Evolutionary conservation across 495 filamentous ascomycete genomes (phyloP).

Genomic region (Aeminium ludgeri): DNA sequence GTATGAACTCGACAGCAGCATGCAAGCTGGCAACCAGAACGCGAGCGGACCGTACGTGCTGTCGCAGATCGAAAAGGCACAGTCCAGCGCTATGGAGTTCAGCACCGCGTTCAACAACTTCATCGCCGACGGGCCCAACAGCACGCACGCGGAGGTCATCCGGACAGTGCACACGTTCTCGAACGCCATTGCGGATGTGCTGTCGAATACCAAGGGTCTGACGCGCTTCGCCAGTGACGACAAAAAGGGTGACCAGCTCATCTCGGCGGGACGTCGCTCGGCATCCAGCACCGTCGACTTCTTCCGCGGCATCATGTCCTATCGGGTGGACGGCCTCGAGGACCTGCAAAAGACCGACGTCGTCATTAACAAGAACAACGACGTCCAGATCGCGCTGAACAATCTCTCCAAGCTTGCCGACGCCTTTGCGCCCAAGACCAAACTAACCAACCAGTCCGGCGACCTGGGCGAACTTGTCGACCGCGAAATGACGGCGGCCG

Average conservation of each 20-base stretch:
- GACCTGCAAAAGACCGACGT: slow-evolving; percentile 80
- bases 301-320: slow-evolving; percentile 86
- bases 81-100: slow-evolving; percentile 86
- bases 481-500: slow-evolving; percentile 79
- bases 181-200: slow-evolving; percentile 79
- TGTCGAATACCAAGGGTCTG: slow-evolving; percentile 90
- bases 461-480: slow-evolving; percentile 92
- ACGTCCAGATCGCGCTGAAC: slow-evolving; percentile 82
- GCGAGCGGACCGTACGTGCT: slow-evolving; percentile 90
- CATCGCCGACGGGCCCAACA: slow-evolving; percentile 90
- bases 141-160: slow-evolving; percentile 78
- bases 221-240: slow-evolving; percentile 90
- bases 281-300: slow-evolving; percentile 83
- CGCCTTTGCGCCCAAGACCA: slow-evolving; percentile 71
- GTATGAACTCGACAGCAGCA: slow-evolving; percentile 90
- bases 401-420: slow-evolving; percentile 83
- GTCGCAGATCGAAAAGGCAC: slow-evolving; percentile 92
- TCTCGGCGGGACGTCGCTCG: slow-evolving; percentile 64
- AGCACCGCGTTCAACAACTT: slow-evolving; percentile 95
- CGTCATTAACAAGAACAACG: slow-evolving; percentile 89
- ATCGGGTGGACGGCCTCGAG: slow-evolving; percentile 78
- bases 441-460: slow-evolving; percentile 55
- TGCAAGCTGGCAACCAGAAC: slow-evolving; percentile 97
- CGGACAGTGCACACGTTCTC: slow-evolving; percentile 81
- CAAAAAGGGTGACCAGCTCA: slow-evolving; percentile 72